Evolutionary conservation across 371 early-diverging fungal species (phyloP).

Genomic region (Nematocida sp.): DNA sequence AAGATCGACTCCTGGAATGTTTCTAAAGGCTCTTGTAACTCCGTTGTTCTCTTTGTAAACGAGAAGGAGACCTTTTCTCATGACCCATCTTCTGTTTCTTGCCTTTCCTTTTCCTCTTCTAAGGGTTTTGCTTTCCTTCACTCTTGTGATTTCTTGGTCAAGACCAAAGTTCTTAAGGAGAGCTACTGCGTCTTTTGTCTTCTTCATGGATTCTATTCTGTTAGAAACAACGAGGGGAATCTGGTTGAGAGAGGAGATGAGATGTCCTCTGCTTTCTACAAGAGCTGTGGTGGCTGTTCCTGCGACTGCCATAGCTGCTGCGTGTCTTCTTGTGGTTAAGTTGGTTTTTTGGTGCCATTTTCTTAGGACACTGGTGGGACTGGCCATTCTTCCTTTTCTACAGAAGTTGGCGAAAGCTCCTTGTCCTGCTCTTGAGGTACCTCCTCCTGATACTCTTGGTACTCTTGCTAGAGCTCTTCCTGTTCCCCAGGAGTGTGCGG

Average conservation of each 20-base stretch:
- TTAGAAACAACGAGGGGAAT: slow-evolving; percentile 86
- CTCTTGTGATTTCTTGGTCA: slow-evolving; percentile 88
- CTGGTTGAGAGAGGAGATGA: slow-evolving; percentile 83
- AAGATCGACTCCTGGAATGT: slow-evolving; percentile 95
- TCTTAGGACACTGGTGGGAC: slow-evolving; percentile 97
- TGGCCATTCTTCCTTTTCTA: slow-evolving; percentile 98
- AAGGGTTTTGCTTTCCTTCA: slow-evolving; percentile 85
- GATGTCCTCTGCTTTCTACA: slow-evolving; percentile 96
- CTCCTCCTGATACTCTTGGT: slow-evolving; percentile 93
- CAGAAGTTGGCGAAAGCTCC: slow-evolving; percentile 99
- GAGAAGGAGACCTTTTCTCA: slow-evolving; percentile 92
- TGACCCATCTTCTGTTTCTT: slow-evolving; percentile 94
- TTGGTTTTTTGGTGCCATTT: slow-evolving; percentile 98
- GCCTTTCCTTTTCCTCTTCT: slow-evolving; percentile 97
- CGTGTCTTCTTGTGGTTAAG: slow-evolving; percentile 92
- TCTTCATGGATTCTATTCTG: slow-evolving; percentile 74
- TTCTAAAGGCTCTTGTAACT: slow-evolving; percentile 90
- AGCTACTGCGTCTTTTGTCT: slow-evolving; percentile 90
- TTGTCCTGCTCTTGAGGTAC: slow-evolving; percentile 98
- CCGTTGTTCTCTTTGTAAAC: slow-evolving; percentile 83
- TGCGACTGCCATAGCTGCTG: slow-evolving; percentile 91
- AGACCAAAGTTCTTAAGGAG: slow-evolving; percentile 85
- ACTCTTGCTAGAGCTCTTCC: slow-evolving; percentile 97
- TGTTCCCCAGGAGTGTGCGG: slow-evolving; percentile 98
- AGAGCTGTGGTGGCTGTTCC: slow-evolving; percentile 88